Conservation (phyloP, 2,329 filamentous ascomycete species). For the Blastomyces parvus region DNA sequence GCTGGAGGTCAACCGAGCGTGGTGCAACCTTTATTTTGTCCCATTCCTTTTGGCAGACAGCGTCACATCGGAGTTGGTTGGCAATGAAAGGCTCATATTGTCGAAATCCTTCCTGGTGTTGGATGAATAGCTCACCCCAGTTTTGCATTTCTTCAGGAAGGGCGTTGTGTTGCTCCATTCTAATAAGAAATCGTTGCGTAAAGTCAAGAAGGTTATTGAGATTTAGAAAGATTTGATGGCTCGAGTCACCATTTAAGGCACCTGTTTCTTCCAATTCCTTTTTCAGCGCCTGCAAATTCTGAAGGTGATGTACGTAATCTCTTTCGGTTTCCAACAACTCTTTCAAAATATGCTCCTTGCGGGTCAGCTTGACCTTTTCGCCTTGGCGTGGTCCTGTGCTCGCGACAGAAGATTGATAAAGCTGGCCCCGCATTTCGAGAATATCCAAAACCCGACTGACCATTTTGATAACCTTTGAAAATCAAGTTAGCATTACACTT, state of each 20-base stretch:
- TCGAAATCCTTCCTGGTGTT: conserved; percentile 76
- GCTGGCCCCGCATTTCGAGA: conserved; percentile 65
- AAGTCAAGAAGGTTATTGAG: conserved; percentile 92
- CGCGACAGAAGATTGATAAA: conserved; percentile 53
- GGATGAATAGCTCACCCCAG: conserved; percentile 87
- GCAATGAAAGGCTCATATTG: conserved; percentile 97
- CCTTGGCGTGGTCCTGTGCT: conserved; percentile 42
- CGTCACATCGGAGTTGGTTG: conserved; percentile 84
- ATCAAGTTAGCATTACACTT: not conserved
- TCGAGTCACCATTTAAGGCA: conserved; percentile 75
- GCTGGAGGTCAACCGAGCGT: conserved; percentile 54
- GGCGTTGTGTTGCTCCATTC: conserved; percentile 90
- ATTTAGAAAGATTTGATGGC: conserved; percentile 94
- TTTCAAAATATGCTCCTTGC: conserved; percentile 80
- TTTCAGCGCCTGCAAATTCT: conserved; percentile 87
- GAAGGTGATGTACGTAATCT: conserved; percentile 94
- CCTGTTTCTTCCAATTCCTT: conserved; percentile 81
- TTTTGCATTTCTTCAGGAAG: conserved; percentile 66
- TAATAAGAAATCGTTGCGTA: conserved; percentile 87
- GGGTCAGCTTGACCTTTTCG: conserved; percentile 48
- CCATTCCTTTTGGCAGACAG: conserved; percentile 73
- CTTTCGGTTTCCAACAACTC: conserved; percentile 92
- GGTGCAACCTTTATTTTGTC: conserved; percentile 68
- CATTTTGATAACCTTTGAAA: conserved; percentile 65
- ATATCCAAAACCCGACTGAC: conserved; percentile 88